Evolutionary conservation across 2,329 filamentous ascomycete species (phyloP), one percentile per base, ranked within the genome.

Genomic region (Pyrenophora seminiperda): DNA sequence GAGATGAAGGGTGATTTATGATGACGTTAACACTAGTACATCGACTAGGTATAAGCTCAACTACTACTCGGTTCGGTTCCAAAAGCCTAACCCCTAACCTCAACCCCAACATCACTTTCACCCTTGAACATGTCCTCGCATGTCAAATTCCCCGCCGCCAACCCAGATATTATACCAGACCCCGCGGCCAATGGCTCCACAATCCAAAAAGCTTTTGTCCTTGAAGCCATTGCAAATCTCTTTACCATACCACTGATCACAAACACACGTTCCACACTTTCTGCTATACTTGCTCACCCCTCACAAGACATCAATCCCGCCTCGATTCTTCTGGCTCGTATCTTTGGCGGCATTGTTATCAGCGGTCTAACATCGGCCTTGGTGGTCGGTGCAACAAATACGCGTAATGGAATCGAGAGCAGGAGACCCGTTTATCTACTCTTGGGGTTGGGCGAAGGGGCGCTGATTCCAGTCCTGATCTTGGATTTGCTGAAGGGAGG

Each of bases 151-250:
- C 57, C 62, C 18, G 54, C 59, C n/a, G 14, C 55, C 20, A 65
- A 63, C 20, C 59, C 59, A 18, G 31, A n/a, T 15, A 57, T 65
- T 22, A 54, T 31, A 19, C 57, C 60, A 2, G 49, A 59, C 13
- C 53, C 59, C 4, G n/a, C 33, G 4, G 24, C 51, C 7, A 36
- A 47, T 20, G 58, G 53, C 39, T 62, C 62, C 7, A 56, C 36
- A n/a, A 63, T 66, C 47, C 60, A 63, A 41, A 65, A 59, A 44
- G 65, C 65, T 31, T 67, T 67, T 32, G 48, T 67, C 20, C 29
- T 58, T 13, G 65, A 67, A 56, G 65, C 61, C 30, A 41, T 61
- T 34, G 61, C 61, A 17, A 66, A 66, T 20, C 59, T 67, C 46
- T 65, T 65, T 52, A 64, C 57, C 7, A 56, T 65, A 6, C 65